Base-by-base conservation (phyloP, 306 rosid genomes). In the Citrullus amarus region DNA sequence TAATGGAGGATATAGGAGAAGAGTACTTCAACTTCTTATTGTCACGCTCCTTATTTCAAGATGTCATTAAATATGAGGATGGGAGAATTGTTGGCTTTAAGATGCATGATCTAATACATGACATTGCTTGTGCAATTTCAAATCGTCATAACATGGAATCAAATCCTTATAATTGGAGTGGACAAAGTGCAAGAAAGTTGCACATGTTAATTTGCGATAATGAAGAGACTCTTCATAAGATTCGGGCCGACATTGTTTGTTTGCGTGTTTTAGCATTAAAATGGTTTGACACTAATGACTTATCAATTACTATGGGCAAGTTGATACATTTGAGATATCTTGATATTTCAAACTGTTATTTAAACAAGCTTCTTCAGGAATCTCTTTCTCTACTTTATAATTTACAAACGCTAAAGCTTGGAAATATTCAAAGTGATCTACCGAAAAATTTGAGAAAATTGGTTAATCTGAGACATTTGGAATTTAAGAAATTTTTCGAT, bases 31-130 rank as follows among this genome's bases (percentile, higher is more conserved):
- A 48, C 54, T 12, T 12, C 16, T 48, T 48, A 48, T 48, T 48
- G 54, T 48, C 54, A 9, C 71, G 10, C 0, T 77, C 63, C 18
- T 25, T 81, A 28, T 67, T 77, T 17, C 81, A 81, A 68, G 78
- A 68, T 65, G 78, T 20, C 5, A 1, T 0, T 39, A 32, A 1
- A n/a, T 34, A 77, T 15, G 15, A 0, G 1, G 0, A 1, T 12
- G 61, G 36, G 4, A 14, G 8, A 18, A 46, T 22, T 8, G 8
- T 9, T 0, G 1, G 1, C 8, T 67, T 41, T 7, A 57, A 81
- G 62, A 81, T 81, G 84, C 84, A 76, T 12, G 78, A 77, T 81
- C 80, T 81, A 17, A 36, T 81, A 5, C 80, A 77, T 57, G 84
- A 56, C 34, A 56, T 81, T 32, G 81, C 84, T 2, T 46, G 9